Conservation (phyloP, 805 yeast species). For the baker's yeast (Saccharomyces cerevisiae) region DNA sequence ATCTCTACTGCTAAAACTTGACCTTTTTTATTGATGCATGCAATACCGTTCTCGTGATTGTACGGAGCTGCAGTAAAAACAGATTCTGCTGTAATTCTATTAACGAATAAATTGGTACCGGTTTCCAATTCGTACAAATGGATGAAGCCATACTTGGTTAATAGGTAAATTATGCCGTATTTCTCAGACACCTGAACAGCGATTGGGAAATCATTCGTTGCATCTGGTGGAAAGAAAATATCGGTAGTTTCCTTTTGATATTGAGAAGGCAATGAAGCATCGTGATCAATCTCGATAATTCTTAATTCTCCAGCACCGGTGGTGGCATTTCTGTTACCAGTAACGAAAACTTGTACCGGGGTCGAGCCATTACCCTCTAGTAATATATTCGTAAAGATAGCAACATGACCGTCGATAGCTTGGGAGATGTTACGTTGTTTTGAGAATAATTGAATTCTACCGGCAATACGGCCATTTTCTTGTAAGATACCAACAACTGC, state of each 20-base stretch:
- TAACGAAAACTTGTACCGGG: conserved; percentile 82
- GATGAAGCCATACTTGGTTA: conserved; percentile 94
- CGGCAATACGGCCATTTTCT: conserved; percentile 88
- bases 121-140: conserved; percentile 91
- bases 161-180: conserved; percentile 79
- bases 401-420: conserved; percentile 96
- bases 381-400: conserved; percentile 70
- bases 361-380: conserved; percentile 58
- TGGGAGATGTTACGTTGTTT: conserved; percentile 87
- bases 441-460: conserved; percentile 89
- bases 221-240: conserved; percentile 94
- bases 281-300: conserved; percentile 93
- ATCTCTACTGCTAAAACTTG: conserved; percentile 90
- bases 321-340: conserved; percentile 79
- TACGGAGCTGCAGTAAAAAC: conserved; percentile 81
- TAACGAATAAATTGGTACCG: conserved; percentile 86
- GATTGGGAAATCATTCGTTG: conserved; percentile 92
- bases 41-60: conserved; percentile 68
- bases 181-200: conserved; percentile 76
- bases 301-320: conserved; percentile 76
- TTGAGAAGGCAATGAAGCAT: conserved; percentile 61
- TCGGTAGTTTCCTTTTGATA: conserved; percentile 87
- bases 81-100: conserved; percentile 92
- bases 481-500: conserved; percentile 93
- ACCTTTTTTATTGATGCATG: conserved; percentile 91